A percentile compares a stretch with the other conserved stretches of the same genome.
Evolutionary conservation across 768 basidiomycete genomes (phyloP).

Genomic region (Multifurca ochricompacta): DNA sequence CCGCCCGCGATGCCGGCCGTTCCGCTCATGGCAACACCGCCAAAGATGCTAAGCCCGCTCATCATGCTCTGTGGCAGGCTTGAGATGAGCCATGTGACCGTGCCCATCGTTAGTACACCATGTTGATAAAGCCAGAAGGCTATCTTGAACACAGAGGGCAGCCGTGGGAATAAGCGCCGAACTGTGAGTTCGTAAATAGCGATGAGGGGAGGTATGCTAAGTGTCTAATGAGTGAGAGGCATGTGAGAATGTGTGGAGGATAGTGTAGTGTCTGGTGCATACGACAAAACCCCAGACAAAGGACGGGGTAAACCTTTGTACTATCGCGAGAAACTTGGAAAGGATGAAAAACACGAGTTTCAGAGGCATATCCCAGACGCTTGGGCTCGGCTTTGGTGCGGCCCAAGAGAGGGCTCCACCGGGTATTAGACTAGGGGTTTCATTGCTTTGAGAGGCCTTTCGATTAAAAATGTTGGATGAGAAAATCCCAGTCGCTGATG

Average conservation of each 20-base stretch:
- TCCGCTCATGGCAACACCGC: conserved; percentile 5
- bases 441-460: background rate
- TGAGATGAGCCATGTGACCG: conserved; percentile 8
- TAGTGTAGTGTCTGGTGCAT: background rate
- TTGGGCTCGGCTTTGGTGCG: background rate
- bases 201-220: conserved; percentile 1
- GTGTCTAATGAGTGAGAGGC: background rate
- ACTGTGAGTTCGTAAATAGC: conserved; percentile 12
- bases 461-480: background rate
- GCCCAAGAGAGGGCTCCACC: background rate
- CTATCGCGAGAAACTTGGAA: background rate
- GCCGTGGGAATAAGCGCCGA: background rate
- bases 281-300: background rate
- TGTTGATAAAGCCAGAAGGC: conserved; percentile 2
- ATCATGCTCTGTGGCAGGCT: conserved; percentile 3
- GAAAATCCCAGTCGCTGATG: background rate
- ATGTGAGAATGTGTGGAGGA: background rate
- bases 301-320: conserved; percentile 1
- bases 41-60: background rate
- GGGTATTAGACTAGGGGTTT: background rate
- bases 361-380: background rate
- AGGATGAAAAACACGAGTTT: background rate
- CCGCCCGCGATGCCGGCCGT: background rate
- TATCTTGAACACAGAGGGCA: conserved; percentile 3
- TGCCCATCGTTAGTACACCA: background rate